These are phyloP conservation scores for Tetrapisispora taiwanensis DNA, from an alignment of 805 yeast species.

Conservation along the genomic window DNA sequence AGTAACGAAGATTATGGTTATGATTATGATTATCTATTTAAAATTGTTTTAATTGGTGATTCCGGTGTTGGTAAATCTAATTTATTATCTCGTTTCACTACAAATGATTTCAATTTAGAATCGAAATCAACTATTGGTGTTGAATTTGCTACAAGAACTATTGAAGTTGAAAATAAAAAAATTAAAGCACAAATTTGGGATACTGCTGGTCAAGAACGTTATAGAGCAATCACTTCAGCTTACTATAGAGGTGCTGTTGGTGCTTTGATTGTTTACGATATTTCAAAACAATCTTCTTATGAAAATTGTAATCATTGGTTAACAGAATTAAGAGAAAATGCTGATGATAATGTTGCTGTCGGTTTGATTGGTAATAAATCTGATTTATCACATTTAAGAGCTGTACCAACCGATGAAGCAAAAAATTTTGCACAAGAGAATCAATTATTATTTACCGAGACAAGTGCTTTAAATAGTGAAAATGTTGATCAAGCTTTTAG, in stretches of 20 bases:
- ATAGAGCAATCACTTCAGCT: conserved; percentile 94
- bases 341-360: conserved; percentile 88
- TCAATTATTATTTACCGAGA: conserved; percentile 86
- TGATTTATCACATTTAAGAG: conserved; percentile 84
- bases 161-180: conserved; percentile 74
- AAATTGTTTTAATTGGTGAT: conserved; percentile 90
- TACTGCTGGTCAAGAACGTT: conserved; percentile 98
- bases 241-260: conserved; percentile 98
- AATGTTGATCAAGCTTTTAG: conserved; percentile 93
- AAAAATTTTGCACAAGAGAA: conserved; percentile 89
- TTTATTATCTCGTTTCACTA: conserved; percentile 82
- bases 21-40: conserved; percentile 88
- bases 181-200: conserved; percentile 95
- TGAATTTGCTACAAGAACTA: conserved; percentile 93
- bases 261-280: conserved; percentile 90
- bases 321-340: conserved; percentile 84
- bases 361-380: conserved; percentile 89
- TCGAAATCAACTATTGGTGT: conserved; percentile 94
- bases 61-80: conserved; percentile 97
- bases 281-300: conserved; percentile 79
- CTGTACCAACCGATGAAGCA: conserved; percentile 97
- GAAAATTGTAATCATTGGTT: conserved; percentile 83
- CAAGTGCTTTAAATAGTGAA: conserved; percentile 87
- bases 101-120: conserved; percentile 92
- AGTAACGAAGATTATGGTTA: conserved; percentile 55